A percentile compares a stretch with the other conserved stretches of the same genome.
These are phyloP conservation scores for Cercis canadensis DNA, from an alignment of 306 rosid species.

Conservation along the genomic window DNA sequence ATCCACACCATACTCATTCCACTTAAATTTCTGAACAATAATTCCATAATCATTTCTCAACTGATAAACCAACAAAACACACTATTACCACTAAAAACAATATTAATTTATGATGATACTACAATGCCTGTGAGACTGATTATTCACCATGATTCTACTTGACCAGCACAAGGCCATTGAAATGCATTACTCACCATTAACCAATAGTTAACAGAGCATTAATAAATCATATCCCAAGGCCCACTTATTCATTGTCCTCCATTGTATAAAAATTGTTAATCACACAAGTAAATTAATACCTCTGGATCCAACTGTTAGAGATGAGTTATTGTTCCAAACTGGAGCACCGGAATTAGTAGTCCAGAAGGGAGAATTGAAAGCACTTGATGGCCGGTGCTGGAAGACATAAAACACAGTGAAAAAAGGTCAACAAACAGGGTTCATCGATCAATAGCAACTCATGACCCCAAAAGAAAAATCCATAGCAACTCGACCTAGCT, in stretches of 20 bases:
- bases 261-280: not conserved
- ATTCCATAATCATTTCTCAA: not conserved
- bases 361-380: constrained; percentile 76
- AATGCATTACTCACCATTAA: not conserved
- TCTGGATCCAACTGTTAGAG: constrained; percentile 73
- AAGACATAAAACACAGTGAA: constrained; percentile 2
- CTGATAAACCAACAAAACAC: not conserved
- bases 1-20: not conserved
- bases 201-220: not conserved
- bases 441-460: not conserved
- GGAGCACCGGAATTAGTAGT: constrained; percentile 95
- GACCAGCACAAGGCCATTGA: not conserved
- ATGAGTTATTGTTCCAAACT: constrained; percentile 76
- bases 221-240: not conserved
- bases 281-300: constrained; percentile 44
- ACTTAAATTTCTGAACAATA: not conserved
- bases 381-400: constrained; percentile 89
- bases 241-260: not conserved
- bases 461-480: too few species aligned
- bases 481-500: not conserved
- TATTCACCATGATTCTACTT: not conserved
- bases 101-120: too few species aligned
- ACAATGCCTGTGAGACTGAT: not conserved
- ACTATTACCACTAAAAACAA: too few species aligned
- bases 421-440: not conserved